Conservation (phyloP, 2,329 filamentous ascomycete species). For the Sclerotinia glacialis region DNA sequence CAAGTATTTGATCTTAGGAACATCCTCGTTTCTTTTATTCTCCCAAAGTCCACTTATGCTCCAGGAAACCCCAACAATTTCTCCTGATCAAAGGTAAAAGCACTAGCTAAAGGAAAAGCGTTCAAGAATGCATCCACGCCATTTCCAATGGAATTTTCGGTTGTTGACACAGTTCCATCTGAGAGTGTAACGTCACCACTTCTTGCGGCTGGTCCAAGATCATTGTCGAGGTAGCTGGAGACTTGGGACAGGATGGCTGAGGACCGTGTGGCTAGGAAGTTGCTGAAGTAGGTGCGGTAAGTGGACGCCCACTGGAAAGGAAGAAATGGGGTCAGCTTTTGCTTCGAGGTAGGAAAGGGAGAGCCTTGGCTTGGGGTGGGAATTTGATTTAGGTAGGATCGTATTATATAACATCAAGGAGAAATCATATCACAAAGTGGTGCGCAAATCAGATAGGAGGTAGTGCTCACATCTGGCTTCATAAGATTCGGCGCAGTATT, state of each 20-base stretch:
- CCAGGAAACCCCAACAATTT: not conserved
- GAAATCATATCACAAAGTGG: not conserved
- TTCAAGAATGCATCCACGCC: not conserved
- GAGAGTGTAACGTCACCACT: not conserved
- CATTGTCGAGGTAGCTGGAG: constrained; percentile 3
- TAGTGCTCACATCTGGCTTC: constrained; percentile 11
- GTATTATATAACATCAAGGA: not conserved
- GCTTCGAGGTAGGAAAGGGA: not conserved
- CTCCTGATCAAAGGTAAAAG: constrained; percentile 4
- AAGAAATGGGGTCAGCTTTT: not conserved
- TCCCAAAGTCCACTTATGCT: not conserved
- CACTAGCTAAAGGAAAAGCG: not conserved
- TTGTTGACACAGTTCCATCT: constrained; percentile 4
- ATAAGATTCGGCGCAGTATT: not conserved
- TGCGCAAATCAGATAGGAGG: not conserved
- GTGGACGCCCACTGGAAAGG: constrained; percentile 4
- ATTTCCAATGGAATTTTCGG: not conserved
- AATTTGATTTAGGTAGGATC: not conserved
- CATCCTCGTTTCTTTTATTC: not conserved
- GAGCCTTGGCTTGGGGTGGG: not conserved
- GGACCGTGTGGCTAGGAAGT: not conserved
- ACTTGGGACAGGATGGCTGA: not conserved
- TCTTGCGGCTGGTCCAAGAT: constrained; percentile 3
- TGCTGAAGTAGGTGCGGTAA: constrained; percentile 1
- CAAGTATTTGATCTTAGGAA: not conserved